Conservation (phyloP, 768 basidiomycete species). For the Collybiopsis confluens region DNA sequence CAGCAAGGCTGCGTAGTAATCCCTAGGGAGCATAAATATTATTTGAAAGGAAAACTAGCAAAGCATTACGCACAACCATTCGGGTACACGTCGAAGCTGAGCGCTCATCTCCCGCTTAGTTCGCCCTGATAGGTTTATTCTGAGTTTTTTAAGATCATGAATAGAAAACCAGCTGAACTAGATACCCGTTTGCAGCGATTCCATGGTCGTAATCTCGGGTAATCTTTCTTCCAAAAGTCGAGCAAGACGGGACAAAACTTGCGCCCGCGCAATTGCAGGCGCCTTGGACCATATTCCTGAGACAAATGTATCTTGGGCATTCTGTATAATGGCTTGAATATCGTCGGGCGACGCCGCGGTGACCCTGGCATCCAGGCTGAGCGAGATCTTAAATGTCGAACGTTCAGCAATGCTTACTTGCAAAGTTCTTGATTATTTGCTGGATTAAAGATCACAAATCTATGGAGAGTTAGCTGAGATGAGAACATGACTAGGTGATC, state of each 20-base stretch:
- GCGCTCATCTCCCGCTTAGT: conserved; percentile 81
- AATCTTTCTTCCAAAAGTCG: conserved; percentile 53
- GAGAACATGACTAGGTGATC: not conserved
- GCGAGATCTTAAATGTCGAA: not conserved
- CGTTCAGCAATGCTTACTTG: conserved; percentile 37
- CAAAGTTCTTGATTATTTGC: conserved; percentile 59
- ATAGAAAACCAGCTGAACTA: no score
- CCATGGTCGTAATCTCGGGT: conserved; percentile 56
- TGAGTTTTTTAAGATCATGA: no score
- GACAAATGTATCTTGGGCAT: conserved; percentile 55
- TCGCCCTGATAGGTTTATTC: conserved; percentile 20
- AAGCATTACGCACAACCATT: conserved; percentile 67
- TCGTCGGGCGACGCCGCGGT: conserved; percentile 46
- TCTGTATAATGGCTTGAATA: conserved; percentile 46
- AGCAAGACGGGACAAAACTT: conserved; percentile 62
- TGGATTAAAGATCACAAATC: conserved; percentile 59
- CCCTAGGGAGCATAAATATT: conserved; percentile 33
- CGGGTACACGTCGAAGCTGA: conserved; percentile 73
- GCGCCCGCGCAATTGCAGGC: conserved; percentile 54
- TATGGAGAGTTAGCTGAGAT: conserved; percentile 18
- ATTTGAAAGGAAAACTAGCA: not conserved
- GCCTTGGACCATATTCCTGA: conserved; percentile 73
- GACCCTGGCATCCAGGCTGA: conserved; percentile 36
- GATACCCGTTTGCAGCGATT: conserved; percentile 71
- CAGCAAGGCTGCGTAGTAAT: conserved; percentile 73